Evolutionary conservation across 257 asterid species (phyloP), one percentile per base, ranked within the genome.

Genomic region (Marsdenia floribunda): DNA sequence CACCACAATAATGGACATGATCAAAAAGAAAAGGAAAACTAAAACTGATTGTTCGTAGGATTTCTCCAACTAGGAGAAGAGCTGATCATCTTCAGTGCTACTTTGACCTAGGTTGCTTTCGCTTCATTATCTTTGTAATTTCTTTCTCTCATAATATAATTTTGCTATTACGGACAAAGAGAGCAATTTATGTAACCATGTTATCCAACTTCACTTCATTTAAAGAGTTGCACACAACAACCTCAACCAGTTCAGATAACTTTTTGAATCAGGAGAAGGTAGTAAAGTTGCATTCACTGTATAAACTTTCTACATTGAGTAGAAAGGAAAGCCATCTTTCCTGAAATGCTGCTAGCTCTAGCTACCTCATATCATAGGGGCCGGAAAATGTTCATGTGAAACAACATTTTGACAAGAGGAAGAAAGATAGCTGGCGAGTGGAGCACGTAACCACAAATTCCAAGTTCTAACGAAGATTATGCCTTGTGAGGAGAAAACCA

Each of bases 1-100:
- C 80, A 72, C 9, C 80, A 81, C 77, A 74, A 76, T 42, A 80
- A 54, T 42, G 69, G 75, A 21, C 78, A 68, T 12, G 75, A 74
- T 7, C 14, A 44, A 21, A 81, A 71, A 33, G 78, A 61, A 72
- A 80, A 76, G 49, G 70, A 50, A 40, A 76, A 73, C 67, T 81
- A 64, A 14, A n/a, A 47, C 35, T 52, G 60, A 75, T 33, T 58
- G 29, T 71, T 7, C 2, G 14, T 12, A 72, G 40, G 52, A 40
- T 15, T 63, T 12, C 35, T 35, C 21, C 11, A 11, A 38, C 53
- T 2, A 21, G 26, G 0, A 58, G 68, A 57, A 40, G n/a, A 73
- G 57, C 68, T 22, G 24, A 49, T 12, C 15, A 33, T 12, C 7
- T 13, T 24, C 37, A 9, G 53, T 55, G 19, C 2, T 16, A 69